Evolutionary conservation across 2,329 filamentous ascomycete species (phyloP).

Genomic region (Pyricularia grisea): DNA sequence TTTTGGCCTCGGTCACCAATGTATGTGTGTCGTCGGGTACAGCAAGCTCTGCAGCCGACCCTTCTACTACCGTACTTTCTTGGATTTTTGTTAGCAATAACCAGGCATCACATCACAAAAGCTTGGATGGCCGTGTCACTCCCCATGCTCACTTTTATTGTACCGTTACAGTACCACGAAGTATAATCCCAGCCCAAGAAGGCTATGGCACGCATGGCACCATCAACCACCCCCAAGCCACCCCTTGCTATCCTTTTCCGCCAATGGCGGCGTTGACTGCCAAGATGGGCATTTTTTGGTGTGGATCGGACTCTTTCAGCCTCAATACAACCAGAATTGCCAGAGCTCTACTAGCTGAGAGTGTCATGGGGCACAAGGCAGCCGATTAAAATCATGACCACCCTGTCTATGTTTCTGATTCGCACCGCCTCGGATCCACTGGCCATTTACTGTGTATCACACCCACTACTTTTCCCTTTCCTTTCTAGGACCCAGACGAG

Average conservation of each 20-base stretch:
- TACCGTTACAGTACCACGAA: too few relatives aligned
- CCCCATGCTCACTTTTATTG: not conserved
- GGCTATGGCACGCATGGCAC: not conserved
- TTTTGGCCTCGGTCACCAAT: not conserved
- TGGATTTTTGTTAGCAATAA: not conserved
- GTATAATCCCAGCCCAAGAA: not conserved
- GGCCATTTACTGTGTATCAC: not conserved
- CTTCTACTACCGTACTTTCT: not conserved
- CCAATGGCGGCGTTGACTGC: not conserved
- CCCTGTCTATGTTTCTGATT: not conserved
- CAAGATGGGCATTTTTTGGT: not conserved
- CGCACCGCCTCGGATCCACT: not conserved
- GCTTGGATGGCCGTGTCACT: not conserved
- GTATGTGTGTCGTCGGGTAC: not conserved
- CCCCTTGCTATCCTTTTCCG: not conserved
- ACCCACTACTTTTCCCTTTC: not conserved
- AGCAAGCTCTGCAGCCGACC: not conserved
- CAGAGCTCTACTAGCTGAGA: not conserved
- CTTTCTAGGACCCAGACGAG: not conserved
- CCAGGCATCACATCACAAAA: not conserved
- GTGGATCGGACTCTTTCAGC: not conserved
- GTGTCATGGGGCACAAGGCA: not conserved
- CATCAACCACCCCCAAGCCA: not conserved
- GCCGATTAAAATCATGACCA: not conserved
- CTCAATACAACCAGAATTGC: not conserved